Evolutionary conservation across 148 eudicot species (phyloP), one percentile per base, ranked within the genome.

Genomic region (Silene latifolia): DNA sequence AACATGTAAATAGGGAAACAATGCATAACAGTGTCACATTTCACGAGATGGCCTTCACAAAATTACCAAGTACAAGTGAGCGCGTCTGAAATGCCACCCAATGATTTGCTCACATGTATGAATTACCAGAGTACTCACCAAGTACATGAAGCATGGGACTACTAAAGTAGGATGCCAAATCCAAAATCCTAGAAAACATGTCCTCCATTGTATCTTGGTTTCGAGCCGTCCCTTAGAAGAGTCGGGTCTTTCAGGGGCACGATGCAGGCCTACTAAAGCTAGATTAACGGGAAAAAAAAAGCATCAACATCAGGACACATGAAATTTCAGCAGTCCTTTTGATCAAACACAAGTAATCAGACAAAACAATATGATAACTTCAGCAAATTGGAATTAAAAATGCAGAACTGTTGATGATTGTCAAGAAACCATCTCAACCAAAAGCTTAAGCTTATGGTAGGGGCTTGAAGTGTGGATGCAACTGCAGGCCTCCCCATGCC

Each of bases 131-230:
- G 66, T 65, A 79, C 90, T 81, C 76, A 90, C 96, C 98, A 73
- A 93, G 56, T 60, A 90, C 83, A 69, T 79, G 83, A 74, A 85
- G 77, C 13, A 93, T 76, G 63, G 84, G 85, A 46, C 67, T 80
- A 64, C 87, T 85, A 61, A 90, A 63, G 82, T 79, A 83, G 72
- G 93, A 85, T 53, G 85, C 86, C 71, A 90, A 80, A 75, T 85
- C 88, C 82, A 85, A 75, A 59, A 93, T 86, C 80, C 81, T 83
- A 67, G 85, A 68, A 81, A 90, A 89, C 54, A 83, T 71, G 68
- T 85, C 93, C 81, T 90, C 96, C 91, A 93, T 86, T 72, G 82
- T 74, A 77, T 73, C 71, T 67, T 71, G 25, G 51, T 76, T 69
- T 56, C 83, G 71, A 69, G 59, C 68, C 80, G 73, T 42, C 76